These are phyloP conservation scores for Sequoia sempervirens DNA, from an alignment of 75 land plant species.

Conservation along the genomic window DNA sequence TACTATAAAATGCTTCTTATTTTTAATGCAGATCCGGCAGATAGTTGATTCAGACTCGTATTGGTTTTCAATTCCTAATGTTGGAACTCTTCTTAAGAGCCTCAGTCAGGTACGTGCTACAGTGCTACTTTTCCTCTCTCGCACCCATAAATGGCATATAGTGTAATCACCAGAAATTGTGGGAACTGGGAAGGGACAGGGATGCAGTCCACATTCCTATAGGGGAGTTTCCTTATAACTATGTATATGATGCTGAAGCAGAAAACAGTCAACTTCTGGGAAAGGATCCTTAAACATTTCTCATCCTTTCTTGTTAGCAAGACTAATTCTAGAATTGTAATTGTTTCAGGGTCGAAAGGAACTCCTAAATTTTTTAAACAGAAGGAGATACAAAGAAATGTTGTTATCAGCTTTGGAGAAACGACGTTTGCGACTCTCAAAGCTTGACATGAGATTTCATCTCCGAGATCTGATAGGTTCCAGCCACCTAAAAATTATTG, in stretches of 20 bases:
- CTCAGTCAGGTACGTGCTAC: slow-evolving; percentile 54
- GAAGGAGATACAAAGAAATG: slow-evolving; percentile 83
- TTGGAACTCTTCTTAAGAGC: slow-evolving; percentile 75
- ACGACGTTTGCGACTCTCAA: slow-evolving; percentile 60
- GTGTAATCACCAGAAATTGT: no score
- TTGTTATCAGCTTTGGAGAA: slow-evolving; percentile 73
- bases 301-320: not conserved
- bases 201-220: no score
- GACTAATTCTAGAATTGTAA: not conserved
- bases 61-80: slow-evolving; percentile 90
- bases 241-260: not conserved
- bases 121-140: not conserved
- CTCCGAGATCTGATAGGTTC: slow-evolving; percentile 85
- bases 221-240: no score
- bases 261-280: not conserved
- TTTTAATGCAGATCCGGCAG: slow-evolving; percentile 61
- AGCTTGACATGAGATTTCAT: slow-evolving; percentile 90
- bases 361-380: slow-evolving; percentile 54
- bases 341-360: slow-evolving; percentile 75
- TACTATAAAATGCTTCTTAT: slow-evolving; percentile 1
- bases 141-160: not conserved
- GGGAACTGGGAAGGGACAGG: no score
- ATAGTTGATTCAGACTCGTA: slow-evolving; percentile 72
- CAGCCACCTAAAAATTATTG: slow-evolving; percentile 54
- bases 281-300: not conserved